Percentiles rank a stretch among this genome's conserved stretches.
These are phyloP conservation scores for Alternaria brassicae DNA, from an alignment of 2,329 filamentous ascomycete species.

Conservation along the genomic window DNA sequence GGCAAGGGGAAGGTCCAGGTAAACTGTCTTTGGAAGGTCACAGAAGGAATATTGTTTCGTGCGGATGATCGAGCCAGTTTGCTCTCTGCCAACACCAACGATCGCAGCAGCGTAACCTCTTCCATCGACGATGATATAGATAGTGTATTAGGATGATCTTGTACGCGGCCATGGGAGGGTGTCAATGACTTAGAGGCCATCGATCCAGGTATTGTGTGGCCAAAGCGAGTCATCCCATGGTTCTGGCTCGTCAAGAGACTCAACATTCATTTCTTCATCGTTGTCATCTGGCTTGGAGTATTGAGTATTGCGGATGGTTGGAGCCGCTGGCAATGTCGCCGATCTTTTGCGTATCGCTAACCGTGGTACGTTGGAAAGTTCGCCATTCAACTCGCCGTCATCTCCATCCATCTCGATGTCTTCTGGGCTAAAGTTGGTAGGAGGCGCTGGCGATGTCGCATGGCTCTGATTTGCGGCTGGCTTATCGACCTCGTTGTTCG, in stretches of 20 bases:
- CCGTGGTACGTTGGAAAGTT: neutral
- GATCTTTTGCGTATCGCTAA: neutral
- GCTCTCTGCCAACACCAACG: neutral
- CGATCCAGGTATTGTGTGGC: neutral
- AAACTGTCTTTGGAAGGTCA: constrained; percentile 1
- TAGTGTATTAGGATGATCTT: neutral
- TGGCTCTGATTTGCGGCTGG: neutral
- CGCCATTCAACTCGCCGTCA: neutral
- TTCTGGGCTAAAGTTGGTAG: neutral
- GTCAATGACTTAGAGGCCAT: neutral
- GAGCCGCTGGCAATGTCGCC: neutral
- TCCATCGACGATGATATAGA: neutral
- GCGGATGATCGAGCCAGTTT: neutral
- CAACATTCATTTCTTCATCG: neutral
- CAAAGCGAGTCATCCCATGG: neutral
- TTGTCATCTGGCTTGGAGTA: neutral
- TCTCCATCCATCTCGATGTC: neutral
- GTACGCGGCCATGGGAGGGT: neutral
- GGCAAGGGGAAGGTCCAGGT: constrained; percentile 7
- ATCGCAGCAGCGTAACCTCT: neutral
- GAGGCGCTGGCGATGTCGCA: neutral
- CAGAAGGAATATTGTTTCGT: neutral
- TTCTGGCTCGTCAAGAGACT: neutral
- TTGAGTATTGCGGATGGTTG: too few relatives aligned
- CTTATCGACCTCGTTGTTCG: neutral